These are phyloP conservation scores for Phlebiopsis gigantea DNA, from an alignment of 768 basidiomycete genomes.

Conservation along the genomic window DNA sequence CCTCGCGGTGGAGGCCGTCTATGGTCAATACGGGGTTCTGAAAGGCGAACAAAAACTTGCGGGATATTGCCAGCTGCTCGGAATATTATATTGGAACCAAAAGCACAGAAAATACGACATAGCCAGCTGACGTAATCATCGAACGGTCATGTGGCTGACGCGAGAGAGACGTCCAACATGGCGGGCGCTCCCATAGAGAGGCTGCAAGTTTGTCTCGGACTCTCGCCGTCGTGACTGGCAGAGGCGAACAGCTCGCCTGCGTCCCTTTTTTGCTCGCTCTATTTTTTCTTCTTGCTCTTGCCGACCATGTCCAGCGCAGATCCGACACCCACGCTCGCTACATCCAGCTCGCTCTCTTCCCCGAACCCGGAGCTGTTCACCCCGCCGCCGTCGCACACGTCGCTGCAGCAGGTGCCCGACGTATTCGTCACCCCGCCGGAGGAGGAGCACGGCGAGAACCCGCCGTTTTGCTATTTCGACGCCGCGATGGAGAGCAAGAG, in stretches of 20 bases:
- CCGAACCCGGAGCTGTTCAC: slow-evolving; percentile 12
- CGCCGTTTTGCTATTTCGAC: slow-evolving; percentile 31
- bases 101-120: too few species aligned
- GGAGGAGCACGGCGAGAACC: slow-evolving; percentile 29
- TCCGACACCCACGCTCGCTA: slow-evolving; percentile 23
- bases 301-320: slow-evolving; percentile 12
- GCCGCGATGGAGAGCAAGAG: slow-evolving; percentile 20
- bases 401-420: slow-evolving; percentile 25
- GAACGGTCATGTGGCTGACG: slow-evolving; percentile 17
- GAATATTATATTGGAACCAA: too few species aligned
- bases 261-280: background rate
- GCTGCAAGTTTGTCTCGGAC: background rate
- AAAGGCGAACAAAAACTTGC: background rate
- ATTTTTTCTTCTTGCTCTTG: background rate
- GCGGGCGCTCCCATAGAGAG: background rate
- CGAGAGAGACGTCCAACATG: slow-evolving; percentile 4
- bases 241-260: background rate
- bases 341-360: slow-evolving; percentile 18
- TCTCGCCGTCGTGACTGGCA: background rate
- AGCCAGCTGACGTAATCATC: background rate
- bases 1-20: slow-evolving; percentile 60
- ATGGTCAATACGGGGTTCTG: slow-evolving; percentile 41
- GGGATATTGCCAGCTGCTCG: background rate
- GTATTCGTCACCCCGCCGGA: slow-evolving; percentile 34
- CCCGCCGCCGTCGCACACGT: slow-evolving; percentile 26